phyloP scores from a whole-genome alignment of 192 early-diverging fungal genomes.

The Helicostylum pulchrum region DNA sequence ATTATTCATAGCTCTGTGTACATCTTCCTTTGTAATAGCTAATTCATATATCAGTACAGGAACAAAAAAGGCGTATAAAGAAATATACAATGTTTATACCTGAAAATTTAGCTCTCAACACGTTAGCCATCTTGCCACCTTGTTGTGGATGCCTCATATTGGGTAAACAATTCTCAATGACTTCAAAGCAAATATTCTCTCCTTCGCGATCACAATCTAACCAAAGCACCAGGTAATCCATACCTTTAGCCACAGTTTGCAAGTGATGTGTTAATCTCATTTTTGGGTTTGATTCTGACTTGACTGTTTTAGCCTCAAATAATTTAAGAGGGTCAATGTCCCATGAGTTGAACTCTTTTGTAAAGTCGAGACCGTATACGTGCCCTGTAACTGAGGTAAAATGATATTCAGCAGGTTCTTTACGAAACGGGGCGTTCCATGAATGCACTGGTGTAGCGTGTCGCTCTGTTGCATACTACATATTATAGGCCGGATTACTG shows the following conservation, averaged over 20 bases:
- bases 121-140: constrained; percentile 29
- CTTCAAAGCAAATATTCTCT: constrained; percentile 55
- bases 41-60: neutral
- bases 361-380: constrained; percentile 43
- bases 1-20: constrained; percentile 47
- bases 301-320: constrained; percentile 41
- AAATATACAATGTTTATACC: too few species aligned
- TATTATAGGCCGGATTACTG: neutral
- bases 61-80: too few species aligned
- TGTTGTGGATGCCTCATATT: constrained; percentile 30
- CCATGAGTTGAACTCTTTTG: constrained; percentile 43
- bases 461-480: constrained; percentile 24
- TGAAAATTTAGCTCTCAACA: constrained; percentile 37
- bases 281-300: constrained; percentile 49
- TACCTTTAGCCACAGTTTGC: constrained; percentile 41
- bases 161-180: constrained; percentile 36
- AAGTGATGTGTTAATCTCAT: constrained; percentile 42
- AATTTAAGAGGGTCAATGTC: constrained; percentile 42
- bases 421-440: constrained; percentile 25
- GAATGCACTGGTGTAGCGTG: constrained; percentile 35
- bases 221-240: constrained; percentile 49
- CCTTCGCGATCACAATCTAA: constrained; percentile 55
- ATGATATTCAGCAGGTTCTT: constrained; percentile 24
- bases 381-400: constrained; percentile 44
- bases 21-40: constrained; percentile 38